phyloP scores from a whole-genome alignment of 305 asterid genomes.

The Ilex paraguariensis region DNA sequence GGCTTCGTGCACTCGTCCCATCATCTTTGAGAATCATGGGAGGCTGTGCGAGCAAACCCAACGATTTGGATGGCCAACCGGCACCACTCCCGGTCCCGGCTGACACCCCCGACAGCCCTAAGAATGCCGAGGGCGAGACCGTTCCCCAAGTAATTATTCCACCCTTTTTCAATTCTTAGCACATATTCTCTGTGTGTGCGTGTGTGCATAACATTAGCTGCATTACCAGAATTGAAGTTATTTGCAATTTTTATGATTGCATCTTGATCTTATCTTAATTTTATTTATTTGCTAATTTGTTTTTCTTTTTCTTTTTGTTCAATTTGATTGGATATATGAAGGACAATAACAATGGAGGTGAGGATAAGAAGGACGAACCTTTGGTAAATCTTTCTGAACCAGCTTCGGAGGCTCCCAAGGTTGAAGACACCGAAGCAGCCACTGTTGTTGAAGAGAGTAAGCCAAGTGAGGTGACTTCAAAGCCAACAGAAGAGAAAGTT shows the following conservation, averaged over 20 bases:
- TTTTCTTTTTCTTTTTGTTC: too few relatives aligned
- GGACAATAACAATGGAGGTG: constrained; percentile 34
- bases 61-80: constrained; percentile 39
- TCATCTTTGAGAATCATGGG: constrained; percentile 41
- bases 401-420: constrained; percentile 35
- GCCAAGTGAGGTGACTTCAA: constrained; percentile 9
- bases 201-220: too few relatives aligned
- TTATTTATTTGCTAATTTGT: too few relatives aligned
- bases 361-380: constrained; percentile 31
- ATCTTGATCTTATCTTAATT: too few relatives aligned
- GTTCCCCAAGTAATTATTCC: constrained; percentile 21
- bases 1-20: constrained; percentile 21
- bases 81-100: constrained; percentile 35
- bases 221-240: not conserved
- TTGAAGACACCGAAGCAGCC: constrained; percentile 21
- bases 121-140: constrained; percentile 33
- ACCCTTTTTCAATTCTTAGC: not conserved
- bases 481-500: constrained; percentile 26
- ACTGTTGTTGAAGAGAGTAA: constrained; percentile 22
- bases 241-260: not conserved
- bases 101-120: constrained; percentile 31
- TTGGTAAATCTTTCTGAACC: constrained; percentile 38
- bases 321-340: constrained; percentile 9
- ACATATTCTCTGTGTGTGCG: too few relatives aligned
- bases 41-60: constrained; percentile 82